phyloP scores from a whole-genome alignment of 2,329 filamentous ascomycete genomes.

The Pseudocercospora macadamiae region DNA sequence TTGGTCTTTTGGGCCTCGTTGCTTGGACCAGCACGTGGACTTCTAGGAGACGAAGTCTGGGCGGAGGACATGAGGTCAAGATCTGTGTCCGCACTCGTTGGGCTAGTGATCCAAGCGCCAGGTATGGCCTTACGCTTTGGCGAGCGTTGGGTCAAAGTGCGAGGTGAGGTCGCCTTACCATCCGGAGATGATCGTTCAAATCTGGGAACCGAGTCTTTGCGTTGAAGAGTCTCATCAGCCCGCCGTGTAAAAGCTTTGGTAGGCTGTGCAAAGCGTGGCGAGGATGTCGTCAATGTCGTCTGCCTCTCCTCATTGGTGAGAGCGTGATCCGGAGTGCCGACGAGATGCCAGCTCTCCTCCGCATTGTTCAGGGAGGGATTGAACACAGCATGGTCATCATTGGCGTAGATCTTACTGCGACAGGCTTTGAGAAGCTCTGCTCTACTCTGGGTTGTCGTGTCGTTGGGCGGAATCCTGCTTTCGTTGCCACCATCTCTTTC shows the following conservation, averaged over 20 bases:
- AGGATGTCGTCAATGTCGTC: conserved; percentile 3
- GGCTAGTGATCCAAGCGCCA: conserved; percentile 29
- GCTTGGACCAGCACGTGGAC: neutral
- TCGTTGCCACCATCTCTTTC: neutral
- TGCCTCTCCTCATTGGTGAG: neutral
- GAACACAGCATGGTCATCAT: neutral
- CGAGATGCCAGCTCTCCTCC: neutral
- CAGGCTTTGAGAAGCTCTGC: neutral
- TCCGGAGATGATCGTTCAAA: neutral
- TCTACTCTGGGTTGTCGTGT: neutral
- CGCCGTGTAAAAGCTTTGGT: conserved; percentile 33
- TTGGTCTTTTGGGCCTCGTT: neutral
- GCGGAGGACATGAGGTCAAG: neutral
- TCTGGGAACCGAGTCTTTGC: conserved; percentile 26
- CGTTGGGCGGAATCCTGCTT: neutral
- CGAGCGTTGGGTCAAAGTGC: conserved; percentile 27
- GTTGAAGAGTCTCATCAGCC: conserved; percentile 28
- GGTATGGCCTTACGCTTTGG: conserved; percentile 33
- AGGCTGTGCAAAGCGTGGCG: conserved; percentile 37
- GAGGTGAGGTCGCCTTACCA: conserved; percentile 22
- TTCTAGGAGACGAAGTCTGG: neutral
- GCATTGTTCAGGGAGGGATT: neutral
- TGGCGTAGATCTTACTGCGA: neutral
- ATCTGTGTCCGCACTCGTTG: neutral
- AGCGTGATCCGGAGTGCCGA: neutral